Conservation (phyloP, 495 filamentous ascomycete species). For the Tuber indicum region DNA sequence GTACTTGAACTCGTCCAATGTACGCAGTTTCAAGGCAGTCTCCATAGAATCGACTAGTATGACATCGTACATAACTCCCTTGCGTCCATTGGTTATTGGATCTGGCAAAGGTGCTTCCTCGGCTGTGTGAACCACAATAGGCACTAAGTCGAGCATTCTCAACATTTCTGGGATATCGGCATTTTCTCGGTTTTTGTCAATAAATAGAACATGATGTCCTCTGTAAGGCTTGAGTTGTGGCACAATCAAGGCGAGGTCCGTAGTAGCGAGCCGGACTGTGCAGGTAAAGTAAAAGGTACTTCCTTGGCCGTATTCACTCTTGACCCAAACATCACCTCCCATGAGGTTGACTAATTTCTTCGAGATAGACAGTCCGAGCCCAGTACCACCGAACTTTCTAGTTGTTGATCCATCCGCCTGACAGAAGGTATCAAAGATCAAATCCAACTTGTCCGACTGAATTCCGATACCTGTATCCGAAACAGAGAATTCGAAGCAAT, state of each 20-base stretch:
- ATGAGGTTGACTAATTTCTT: slow-evolving; percentile 93
- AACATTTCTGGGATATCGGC: slow-evolving; percentile 74
- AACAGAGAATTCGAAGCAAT: slow-evolving; percentile 93
- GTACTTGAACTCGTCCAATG: slow-evolving; percentile 92
- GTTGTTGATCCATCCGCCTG: slow-evolving; percentile 98
- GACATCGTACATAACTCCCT: slow-evolving; percentile 75
- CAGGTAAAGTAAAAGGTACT: slow-evolving; percentile 98
- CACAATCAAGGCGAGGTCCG: slow-evolving; percentile 71
- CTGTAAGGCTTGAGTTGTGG: slow-evolving; percentile 83
- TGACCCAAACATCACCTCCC: slow-evolving; percentile 97
- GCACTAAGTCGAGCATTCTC: slow-evolving; percentile 67
- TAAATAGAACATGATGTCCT: slow-evolving; percentile 87
- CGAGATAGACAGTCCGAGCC: slow-evolving; percentile 92
- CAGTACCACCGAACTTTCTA: slow-evolving; percentile 92
- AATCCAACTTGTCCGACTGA: slow-evolving; percentile 86
- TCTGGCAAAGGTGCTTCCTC: slow-evolving; percentile 50
- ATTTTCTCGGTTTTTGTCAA: slow-evolving; percentile 83
- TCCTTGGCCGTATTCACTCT: slow-evolving; percentile 83
- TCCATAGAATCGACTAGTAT: slow-evolving; percentile 95
- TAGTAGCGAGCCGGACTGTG: slow-evolving; percentile 76
- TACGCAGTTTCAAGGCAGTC: slow-evolving; percentile 74
- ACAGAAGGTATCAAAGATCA: slow-evolving; percentile 99
- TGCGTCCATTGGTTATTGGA: slow-evolving; percentile 53
- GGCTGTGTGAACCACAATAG: slow-evolving; percentile 68
- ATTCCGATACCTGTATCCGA: slow-evolving; percentile 98